Conservation (phyloP, 1,284 basidiomycete genomes). For the Melampsora americana region DNA sequence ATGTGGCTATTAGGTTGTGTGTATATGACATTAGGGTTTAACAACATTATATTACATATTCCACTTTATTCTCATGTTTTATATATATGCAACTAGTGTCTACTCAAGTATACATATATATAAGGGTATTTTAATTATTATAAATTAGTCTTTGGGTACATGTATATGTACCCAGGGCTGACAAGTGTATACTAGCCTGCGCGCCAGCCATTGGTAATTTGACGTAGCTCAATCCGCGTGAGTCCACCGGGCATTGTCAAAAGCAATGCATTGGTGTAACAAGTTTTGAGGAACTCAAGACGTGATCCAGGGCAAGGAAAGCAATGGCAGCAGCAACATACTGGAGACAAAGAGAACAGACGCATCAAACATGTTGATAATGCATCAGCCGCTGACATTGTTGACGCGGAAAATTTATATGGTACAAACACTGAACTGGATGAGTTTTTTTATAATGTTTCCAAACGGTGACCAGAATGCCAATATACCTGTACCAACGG, state of each 20-base stretch:
- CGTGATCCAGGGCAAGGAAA: constrained; percentile 24
- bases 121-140: too few relatives aligned
- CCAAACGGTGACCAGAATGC: constrained; percentile 25
- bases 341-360: neutral
- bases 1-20: too few relatives aligned
- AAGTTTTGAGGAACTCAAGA: constrained; percentile 22
- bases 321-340: constrained; percentile 14
- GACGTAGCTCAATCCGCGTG: constrained; percentile 28
- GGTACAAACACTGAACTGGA: constrained; percentile 29
- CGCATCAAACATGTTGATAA: neutral
- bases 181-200: constrained; percentile 16
- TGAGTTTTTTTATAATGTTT: constrained; percentile 17
- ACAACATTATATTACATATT: too few relatives aligned
- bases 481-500: constrained; percentile 25
- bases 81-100: too few relatives aligned
- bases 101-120: too few relatives aligned
- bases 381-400: neutral
- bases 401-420: neutral
- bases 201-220: constrained; percentile 30
- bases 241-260: constrained; percentile 32
- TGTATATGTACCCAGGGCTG: too few relatives aligned
- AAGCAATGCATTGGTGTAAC: constrained; percentile 15
- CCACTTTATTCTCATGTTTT: too few relatives aligned
- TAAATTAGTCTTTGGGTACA: too few relatives aligned
- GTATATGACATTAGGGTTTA: too few relatives aligned